Percentiles rank a stretch among this genome's conserved stretches.
phyloP scores from a whole-genome alignment of 2,329 filamentous ascomycete genomes.

The Escovopsis sp. region DNA sequence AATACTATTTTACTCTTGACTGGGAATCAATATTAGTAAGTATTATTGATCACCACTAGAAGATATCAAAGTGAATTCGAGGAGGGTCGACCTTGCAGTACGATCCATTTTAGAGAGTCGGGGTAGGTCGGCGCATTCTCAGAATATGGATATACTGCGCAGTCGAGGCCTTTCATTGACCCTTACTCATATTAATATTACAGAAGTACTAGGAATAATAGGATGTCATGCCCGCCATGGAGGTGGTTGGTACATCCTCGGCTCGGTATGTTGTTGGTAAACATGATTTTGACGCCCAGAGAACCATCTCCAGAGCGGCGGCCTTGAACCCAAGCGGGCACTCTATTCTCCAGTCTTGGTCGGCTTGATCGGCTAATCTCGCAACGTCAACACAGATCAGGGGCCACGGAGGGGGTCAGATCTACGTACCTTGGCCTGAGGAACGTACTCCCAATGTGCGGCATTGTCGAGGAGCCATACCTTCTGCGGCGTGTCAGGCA shows the following conservation, averaged over 20 bases:
- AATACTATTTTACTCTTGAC: no score
- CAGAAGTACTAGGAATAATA: no score
- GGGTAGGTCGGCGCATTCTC: no score
- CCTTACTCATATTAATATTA: not conserved
- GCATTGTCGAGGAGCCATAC: constrained; percentile 31
- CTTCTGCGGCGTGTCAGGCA: constrained; percentile 24
- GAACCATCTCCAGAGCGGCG: constrained; percentile 19
- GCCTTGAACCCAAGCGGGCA: constrained; percentile 13
- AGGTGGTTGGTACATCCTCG: not conserved
- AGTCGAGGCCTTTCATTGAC: no score
- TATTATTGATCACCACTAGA: no score
- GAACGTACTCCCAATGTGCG: constrained; percentile 37
- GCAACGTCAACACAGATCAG: not conserved
- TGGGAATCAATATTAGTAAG: no score
- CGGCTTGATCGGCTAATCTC: constrained; percentile 25
- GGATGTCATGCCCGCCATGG: not conserved
- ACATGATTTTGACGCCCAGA: constrained; percentile 6
- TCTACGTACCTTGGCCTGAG: constrained; percentile 20
- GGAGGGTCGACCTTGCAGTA: no score
- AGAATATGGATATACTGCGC: no score
- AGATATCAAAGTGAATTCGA: no score
- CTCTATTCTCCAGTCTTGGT: constrained; percentile 28
- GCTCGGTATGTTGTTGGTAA: not conserved
- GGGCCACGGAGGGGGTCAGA: constrained; percentile 1
- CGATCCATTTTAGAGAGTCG: no score